phyloP scores from a whole-genome alignment of 768 basidiomycete species.

The Serpula lacrymans region DNA sequence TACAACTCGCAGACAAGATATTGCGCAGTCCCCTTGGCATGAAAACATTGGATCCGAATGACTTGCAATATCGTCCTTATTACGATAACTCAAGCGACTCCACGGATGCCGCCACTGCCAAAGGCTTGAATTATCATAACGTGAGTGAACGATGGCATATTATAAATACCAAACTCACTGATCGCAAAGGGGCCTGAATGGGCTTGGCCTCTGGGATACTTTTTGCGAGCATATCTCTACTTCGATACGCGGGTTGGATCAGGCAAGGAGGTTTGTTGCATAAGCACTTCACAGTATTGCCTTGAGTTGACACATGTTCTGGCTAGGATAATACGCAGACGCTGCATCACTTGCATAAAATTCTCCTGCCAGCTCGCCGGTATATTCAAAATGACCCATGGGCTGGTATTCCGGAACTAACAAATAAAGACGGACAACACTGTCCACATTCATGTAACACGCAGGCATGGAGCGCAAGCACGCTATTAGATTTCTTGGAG shows the following conservation, averaged over 20 bases:
- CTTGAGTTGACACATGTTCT: conserved; percentile 5
- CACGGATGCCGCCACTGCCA: conserved; percentile 77
- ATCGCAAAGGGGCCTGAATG: conserved; percentile 78
- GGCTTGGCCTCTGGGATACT: conserved; percentile 96
- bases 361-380: conserved; percentile 64
- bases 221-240: conserved; percentile 87
- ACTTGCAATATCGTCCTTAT: conserved; percentile 83
- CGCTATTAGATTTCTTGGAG: conserved; percentile 85
- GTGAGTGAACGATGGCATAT: conserved; percentile 36
- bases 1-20: conserved; percentile 75
- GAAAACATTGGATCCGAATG: conserved; percentile 89
- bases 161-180: conserved; percentile 13
- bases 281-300: neutral
- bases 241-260: conserved; percentile 73
- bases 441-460: conserved; percentile 90
- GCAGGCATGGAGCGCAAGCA: conserved; percentile 96
- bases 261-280: conserved; percentile 59
- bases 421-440: conserved; percentile 78
- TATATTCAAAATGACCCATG: conserved; percentile 82
- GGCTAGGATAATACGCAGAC: conserved; percentile 65
- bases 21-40: conserved; percentile 91
- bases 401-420: conserved; percentile 92
- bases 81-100: conserved; percentile 96
- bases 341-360: conserved; percentile 74
- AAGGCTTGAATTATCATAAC: conserved; percentile 94